Conservation (phyloP, 495 filamentous ascomycete genomes). For the Lepidopterella palustris region DNA sequence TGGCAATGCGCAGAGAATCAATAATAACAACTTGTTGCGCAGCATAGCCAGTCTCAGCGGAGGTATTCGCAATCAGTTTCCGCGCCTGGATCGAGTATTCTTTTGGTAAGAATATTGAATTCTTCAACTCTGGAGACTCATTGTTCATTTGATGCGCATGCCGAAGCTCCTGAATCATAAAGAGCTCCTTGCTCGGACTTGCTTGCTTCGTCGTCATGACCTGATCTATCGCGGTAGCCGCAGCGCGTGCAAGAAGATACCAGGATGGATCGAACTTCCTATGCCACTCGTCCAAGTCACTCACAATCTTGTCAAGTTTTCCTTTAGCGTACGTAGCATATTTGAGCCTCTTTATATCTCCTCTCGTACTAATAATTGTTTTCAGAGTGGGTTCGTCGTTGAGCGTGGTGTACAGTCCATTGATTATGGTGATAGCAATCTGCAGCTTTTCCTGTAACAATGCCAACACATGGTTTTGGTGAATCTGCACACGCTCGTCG, state of each 20-base stretch:
- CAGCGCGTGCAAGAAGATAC: too few relatives aligned
- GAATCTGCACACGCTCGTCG: too few relatives aligned
- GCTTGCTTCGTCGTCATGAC: background rate
- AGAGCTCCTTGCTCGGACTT: background rate
- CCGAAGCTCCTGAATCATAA: background rate
- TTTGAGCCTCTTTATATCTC: too few relatives aligned
- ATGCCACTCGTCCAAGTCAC: background rate
- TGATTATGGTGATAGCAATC: too few relatives aligned
- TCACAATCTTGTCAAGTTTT: background rate
- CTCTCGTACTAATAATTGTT: too few relatives aligned
- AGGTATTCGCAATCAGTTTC: background rate
- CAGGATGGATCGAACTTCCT: background rate
- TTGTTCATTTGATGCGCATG: background rate
- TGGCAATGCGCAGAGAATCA: too few relatives aligned
- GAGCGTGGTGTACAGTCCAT: too few relatives aligned
- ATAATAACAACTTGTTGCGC: background rate
- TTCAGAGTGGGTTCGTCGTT: too few relatives aligned
- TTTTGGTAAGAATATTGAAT: background rate
- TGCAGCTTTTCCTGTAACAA: too few relatives aligned
- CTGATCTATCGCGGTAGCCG: too few relatives aligned
- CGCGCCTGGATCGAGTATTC: too few relatives aligned
- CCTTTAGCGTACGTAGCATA: background rate
- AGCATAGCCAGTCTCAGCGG: background rate
- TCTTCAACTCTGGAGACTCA: background rate
- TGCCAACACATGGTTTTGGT: too few relatives aligned